phyloP scores from a whole-genome alignment of 805 yeast genomes.

The Wickerhamiella bombiphila region DNA sequence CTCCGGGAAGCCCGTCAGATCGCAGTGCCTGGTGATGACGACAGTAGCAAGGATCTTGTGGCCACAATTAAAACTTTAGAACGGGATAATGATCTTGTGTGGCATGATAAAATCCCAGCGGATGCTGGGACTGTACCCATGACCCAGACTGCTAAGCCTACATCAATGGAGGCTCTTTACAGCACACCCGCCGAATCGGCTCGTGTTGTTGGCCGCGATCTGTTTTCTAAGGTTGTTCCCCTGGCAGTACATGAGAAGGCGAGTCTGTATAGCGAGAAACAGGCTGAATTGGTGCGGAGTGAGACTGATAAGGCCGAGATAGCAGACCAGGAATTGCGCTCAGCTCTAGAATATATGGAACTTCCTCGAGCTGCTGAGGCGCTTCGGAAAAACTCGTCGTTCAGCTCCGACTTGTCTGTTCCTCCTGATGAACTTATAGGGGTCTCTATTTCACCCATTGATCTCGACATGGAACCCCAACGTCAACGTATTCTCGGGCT shows the following conservation, averaged over 20 bases:
- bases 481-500: conserved; percentile 15
- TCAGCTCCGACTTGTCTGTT: conserved; percentile 23
- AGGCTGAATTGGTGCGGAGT: conserved; percentile 57
- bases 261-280: conserved; percentile 79
- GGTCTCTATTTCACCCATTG: neutral
- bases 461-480: conserved; percentile 18
- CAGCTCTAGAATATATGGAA: conserved; percentile 68
- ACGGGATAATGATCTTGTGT: conserved; percentile 82
- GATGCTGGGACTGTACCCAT: conserved; percentile 34
- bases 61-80: conserved; percentile 26
- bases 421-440: conserved; percentile 26
- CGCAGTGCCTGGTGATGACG: too few relatives aligned
- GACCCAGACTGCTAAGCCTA: conserved; percentile 51
- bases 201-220: conserved; percentile 35
- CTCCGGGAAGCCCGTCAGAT: conserved; percentile 32
- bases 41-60: conserved; percentile 22
- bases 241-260: conserved; percentile 74
- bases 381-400: conserved; percentile 11
- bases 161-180: conserved; percentile 31
- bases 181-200: conserved; percentile 27
- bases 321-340: conserved; percentile 61
- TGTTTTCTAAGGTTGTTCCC: conserved; percentile 73
- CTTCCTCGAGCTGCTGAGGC: conserved; percentile 50
- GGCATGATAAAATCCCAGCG: conserved; percentile 63
- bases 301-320: conserved; percentile 64